Base-by-base conservation (phyloP, 2,329 filamentous ascomycete species). In the Orbilia ellipsospora region DNA sequence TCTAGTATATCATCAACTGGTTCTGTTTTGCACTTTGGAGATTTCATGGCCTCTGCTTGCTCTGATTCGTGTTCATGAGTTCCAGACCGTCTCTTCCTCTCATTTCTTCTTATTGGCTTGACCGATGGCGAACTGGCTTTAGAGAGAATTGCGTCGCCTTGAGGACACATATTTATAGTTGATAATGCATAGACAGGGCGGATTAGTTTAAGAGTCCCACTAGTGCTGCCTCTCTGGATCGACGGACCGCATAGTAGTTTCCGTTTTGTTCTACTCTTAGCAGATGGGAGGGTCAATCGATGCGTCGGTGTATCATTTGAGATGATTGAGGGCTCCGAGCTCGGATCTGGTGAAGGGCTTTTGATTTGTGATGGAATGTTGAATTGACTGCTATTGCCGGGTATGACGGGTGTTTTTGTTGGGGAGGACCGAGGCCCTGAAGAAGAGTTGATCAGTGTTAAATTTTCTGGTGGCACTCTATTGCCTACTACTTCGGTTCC, bases 231-330 rank as follows among this genome's bases (percentile, higher is more conserved):
- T 7, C 13, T 31, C n/a, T 55, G 56, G 13, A 26, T 51, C 16
- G 70, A 67, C 2, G 54, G 72, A 60, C 72, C 72, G 67, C 72
- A 75, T 42, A 75, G 44, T 13, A 75, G 31, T 52, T 26, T 54
- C 48, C 72, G 64, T 42, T 48, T 59, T 55, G 36, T 56, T 60
- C 72, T 69, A 75, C 59, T 69, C n/a, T 51, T 40, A 12, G 72
- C 72, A 18, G 72, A 75, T 65, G 64, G 36, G 1, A 75, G 60
- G 36, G 72, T 65, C 59, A 75, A 16, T 48, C 56, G 44, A 55
- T 48, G 57, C 1, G 48, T 28, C 50, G 28, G 56, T 10, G 45
- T n/a, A 23, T 69, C 36, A 18, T 65, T 23, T 26, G 44, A 5
- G 2, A 51, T 10, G 5, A 26, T 10, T 16, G 3, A 2, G 15